Evolutionary conservation across 768 basidiomycete genomes (phyloP), one percentile per base, ranked within the genome.

Genomic region (Boletus barrowsii): DNA sequence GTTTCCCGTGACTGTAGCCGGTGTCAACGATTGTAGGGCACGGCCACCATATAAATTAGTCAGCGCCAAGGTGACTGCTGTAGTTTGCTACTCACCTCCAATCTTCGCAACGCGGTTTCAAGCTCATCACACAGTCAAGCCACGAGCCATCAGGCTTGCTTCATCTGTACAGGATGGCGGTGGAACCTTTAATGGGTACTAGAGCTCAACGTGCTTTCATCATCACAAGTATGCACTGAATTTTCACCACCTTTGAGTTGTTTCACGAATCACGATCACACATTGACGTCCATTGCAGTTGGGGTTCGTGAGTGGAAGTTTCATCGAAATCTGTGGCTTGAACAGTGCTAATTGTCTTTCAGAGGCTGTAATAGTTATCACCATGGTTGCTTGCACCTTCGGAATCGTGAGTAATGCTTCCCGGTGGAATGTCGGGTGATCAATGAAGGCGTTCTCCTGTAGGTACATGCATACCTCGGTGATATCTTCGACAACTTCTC

Each of bases 301-400:
- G 72, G 77, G 55, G 68, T 83, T 62, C 86, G 87, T 88, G 54
- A 77, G 86, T 80, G 39, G 45, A 54, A 56, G 15, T 20, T n/a
- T n/a, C 24, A 24, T 44, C 26, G 3, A 41, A 30, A 24, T 43
- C 20, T 30, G n/a, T 30, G 46, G 32, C 18, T 17, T 40, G 43
- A 30, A 54, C 45, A 32, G 39, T 13, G 24, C 39, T 58, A 29
- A 61, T 20, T 17, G 5, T 29, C 18, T 51, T 61, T 43, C 66
- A 92, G 90, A 93, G 75, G 90, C 87, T 2, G 72, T 87, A 44
- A 76, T 85, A 9, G 88, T 93, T 33, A 74, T 92, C 45, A 77
- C 79, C 10, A 84, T 93, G 84, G 84, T 93, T 51, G 85, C 72
- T 37, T 77, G 87, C 35, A 83, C 83, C 15, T 93, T 90, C 64